phyloP scores from a whole-genome alignment of 2,329 filamentous ascomycete genomes.

The Byssoonygena ceratinophila region DNA sequence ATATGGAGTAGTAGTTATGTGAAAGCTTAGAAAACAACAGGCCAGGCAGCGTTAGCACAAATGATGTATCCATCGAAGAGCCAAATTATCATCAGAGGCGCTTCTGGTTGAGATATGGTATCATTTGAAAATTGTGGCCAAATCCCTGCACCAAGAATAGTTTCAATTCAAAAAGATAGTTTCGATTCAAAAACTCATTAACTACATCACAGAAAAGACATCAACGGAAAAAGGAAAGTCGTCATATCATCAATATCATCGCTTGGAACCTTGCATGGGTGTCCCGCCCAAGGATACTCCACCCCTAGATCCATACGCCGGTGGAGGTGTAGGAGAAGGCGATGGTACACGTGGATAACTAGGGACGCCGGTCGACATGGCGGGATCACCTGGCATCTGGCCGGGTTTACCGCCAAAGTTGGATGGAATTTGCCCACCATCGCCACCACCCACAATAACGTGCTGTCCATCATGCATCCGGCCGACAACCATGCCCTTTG shows the following conservation, averaged over 20 bases:
- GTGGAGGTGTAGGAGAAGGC: conserved; percentile 31
- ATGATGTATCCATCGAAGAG: no score
- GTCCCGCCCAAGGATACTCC: conserved; percentile 28
- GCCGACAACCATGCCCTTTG: conserved; percentile 71
- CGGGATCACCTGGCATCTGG: conserved; percentile 8
- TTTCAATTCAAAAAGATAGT: no score
- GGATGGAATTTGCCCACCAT: conserved; percentile 29
- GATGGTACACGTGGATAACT: conserved; percentile 22
- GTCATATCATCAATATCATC: conserved; percentile 15
- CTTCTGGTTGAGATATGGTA: no score
- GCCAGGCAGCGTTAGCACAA: no score
- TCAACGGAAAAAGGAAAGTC: no score
- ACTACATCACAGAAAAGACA: no score
- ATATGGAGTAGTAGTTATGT: no score
- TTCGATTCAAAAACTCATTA: no score
- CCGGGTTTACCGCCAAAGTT: conserved; percentile 14
- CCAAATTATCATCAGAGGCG: no score
- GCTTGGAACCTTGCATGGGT: conserved; percentile 27
- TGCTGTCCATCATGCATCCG: conserved; percentile 41
- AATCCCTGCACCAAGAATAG: no score
- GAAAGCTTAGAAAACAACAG: no score
- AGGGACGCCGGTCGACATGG: neutral
- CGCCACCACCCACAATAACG: conserved; percentile 39
- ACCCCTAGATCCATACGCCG: conserved; percentile 31
- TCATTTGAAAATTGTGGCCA: no score